Conservation (phyloP, 1,139 yeast genomes). For the Sugiyamaella grinbergsii region DNA sequence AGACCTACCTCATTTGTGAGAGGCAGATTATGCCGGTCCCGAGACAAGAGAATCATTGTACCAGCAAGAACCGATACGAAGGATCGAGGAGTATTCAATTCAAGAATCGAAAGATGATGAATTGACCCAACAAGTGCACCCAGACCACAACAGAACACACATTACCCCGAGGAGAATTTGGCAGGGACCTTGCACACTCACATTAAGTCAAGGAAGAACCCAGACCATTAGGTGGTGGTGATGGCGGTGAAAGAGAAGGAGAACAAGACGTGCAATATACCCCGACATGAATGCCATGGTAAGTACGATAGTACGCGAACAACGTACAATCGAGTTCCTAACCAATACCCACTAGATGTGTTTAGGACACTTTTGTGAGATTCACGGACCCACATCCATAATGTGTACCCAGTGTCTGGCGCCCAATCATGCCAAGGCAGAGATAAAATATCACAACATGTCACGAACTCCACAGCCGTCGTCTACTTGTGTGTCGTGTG, state of each 20-base stretch:
- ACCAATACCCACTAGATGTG: conserved; percentile 45
- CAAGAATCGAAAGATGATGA: too few relatives aligned
- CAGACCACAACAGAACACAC: too few relatives aligned
- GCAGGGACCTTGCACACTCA: too few relatives aligned
- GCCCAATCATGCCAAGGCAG: conserved; percentile 33
- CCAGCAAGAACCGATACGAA: too few relatives aligned
- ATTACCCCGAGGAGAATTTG: too few relatives aligned
- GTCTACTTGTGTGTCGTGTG: conserved; percentile 34
- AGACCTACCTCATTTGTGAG: too few relatives aligned
- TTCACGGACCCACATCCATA: conserved; percentile 81
- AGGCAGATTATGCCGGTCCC: neutral
- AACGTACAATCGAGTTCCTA: too few relatives aligned
- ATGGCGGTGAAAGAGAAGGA: neutral
- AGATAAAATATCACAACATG: conserved; percentile 28
- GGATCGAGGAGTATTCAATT: too few relatives aligned
- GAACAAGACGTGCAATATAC: neutral
- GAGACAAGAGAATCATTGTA: too few relatives aligned
- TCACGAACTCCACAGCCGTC: conserved; percentile 22
- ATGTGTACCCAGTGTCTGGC: conserved; percentile 64
- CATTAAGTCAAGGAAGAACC: too few relatives aligned
- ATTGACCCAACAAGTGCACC: too few relatives aligned
- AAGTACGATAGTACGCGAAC: neutral
- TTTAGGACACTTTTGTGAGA: conserved; percentile 81
- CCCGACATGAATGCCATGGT: conserved; percentile 20
- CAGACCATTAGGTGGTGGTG: too few relatives aligned